Evolutionary conservation across 2,329 filamentous ascomycete species (phyloP), one percentile per base, ranked within the genome.

Genomic region (Colletotrichum costaricense): DNA sequence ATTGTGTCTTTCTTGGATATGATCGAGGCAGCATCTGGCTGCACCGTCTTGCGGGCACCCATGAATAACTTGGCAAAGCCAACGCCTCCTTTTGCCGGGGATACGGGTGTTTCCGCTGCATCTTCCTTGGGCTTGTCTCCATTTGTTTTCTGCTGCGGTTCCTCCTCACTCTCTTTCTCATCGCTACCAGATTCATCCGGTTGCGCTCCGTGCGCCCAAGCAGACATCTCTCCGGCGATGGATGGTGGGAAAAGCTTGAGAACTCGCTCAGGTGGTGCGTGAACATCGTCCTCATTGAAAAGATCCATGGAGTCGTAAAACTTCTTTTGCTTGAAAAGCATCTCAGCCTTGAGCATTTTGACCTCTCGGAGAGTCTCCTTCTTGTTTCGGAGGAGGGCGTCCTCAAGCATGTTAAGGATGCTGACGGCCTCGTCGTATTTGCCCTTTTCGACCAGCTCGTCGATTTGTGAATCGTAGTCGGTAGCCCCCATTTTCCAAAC

Each of bases 401-500:
- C 96, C 83, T 99, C 97, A 0, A 99, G 89, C 91, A 98, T 95
- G 62, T 90, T 88, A 7, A 98, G 86, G 9, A 99, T 86, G 79
- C 95, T 98, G 75, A 98, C 93, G 0, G 96, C 96, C 83, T 99
- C 97, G 78, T 99, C 96, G 67, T 95, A 94, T 73, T 91, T 89
- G 11, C 89, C 91, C 73, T 89, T 90, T 24, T 92, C 89, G 1
- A 97, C 91, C 30, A 99, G 88, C 76, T 97, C 91, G 73, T 95
- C 90, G 26, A 98, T 91, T 80, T 99, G 97, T 2, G 92, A 91
- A 80, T 98, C 94, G 79, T 99, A 99, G 76, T 95, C 93, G 49
- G 95, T 91, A 4, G 96, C 94, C 75, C 92, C 94, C 97, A 99
- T 98, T 77, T 97, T 93, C 97, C 97, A 99, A 49, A 99, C 94